Evolutionary conservation across 1,284 basidiomycete genomes (phyloP).

Genomic region (Heterobasidion occidentale): DNA sequence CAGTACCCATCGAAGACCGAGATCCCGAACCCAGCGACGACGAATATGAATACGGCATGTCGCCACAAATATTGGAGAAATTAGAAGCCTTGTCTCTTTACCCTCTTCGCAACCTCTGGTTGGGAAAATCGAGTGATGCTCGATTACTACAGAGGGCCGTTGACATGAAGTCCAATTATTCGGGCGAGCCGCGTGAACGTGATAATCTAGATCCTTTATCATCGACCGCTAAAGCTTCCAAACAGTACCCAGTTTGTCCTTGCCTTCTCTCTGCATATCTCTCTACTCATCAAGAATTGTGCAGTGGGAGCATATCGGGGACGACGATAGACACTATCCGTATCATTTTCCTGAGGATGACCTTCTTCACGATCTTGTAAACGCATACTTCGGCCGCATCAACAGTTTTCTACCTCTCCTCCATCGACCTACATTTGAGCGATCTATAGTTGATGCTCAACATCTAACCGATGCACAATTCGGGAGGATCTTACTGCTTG

Average conservation of each 20-base stretch:
- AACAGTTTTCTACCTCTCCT: not conserved
- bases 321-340: not conserved
- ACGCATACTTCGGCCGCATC: not conserved
- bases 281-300: not conserved
- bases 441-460: not conserved
- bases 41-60: not conserved
- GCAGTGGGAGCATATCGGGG: constrained; percentile 33
- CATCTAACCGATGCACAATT: not conserved
- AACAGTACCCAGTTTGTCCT: constrained; percentile 8
- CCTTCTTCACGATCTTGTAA: not conserved
- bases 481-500: not conserved
- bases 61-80: constrained; percentile 15
- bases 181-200: constrained; percentile 20
- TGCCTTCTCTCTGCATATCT: not conserved
- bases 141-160: constrained; percentile 61
- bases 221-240: not conserved
- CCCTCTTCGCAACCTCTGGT: constrained; percentile 42
- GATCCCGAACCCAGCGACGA: not conserved
- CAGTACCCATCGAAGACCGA: not conserved
- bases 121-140: constrained; percentile 66
- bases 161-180: constrained; percentile 55
- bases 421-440: not conserved
- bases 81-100: constrained; percentile 27
- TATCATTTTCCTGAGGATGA: not conserved
- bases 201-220: constrained; percentile 8